Percentiles rank a stretch among this genome's conserved stretches.
These are phyloP conservation scores for Hypoxylon sp. DNA, from an alignment of 2,329 filamentous ascomycete species.

Conservation along the genomic window DNA sequence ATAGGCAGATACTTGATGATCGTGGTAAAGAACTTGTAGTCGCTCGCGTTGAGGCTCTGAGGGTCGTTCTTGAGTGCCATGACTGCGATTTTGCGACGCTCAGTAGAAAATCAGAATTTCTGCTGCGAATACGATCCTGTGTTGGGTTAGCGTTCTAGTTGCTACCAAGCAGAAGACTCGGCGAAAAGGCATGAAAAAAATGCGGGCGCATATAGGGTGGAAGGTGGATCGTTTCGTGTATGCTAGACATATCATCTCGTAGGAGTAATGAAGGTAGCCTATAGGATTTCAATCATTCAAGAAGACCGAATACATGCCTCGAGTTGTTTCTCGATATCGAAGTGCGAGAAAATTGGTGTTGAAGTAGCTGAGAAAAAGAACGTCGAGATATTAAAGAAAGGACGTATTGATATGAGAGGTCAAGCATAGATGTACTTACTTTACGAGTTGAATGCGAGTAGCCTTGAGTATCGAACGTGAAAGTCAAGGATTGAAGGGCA, in stretches of 20 bases:
- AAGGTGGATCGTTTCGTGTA: not conserved
- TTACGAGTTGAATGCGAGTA: not conserved
- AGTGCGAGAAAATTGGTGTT: not conserved
- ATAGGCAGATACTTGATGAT: slow-evolving; percentile 47
- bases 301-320: not conserved
- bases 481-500: not conserved
- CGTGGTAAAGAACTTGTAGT: slow-evolving; percentile 41
- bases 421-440: slow-evolving; percentile 1
- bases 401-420: not conserved
- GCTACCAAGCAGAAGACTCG: not conserved
- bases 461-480: not conserved
- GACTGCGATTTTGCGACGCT: not conserved
- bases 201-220: not conserved
- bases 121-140: not conserved
- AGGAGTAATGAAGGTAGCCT: too few species aligned
- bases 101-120: not conserved
- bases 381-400: not conserved
- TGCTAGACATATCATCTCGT: not conserved
- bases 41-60: slow-evolving; percentile 7
- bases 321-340: not conserved
- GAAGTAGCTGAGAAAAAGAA: not conserved
- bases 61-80: slow-evolving; percentile 10
- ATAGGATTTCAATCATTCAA: not conserved
- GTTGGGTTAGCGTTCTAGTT: not conserved
- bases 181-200: not conserved